These are phyloP conservation scores for Stephanocyclus meneghinianus DNA, from an alignment of 352 stramenopile species.

Conservation along the genomic window DNA sequence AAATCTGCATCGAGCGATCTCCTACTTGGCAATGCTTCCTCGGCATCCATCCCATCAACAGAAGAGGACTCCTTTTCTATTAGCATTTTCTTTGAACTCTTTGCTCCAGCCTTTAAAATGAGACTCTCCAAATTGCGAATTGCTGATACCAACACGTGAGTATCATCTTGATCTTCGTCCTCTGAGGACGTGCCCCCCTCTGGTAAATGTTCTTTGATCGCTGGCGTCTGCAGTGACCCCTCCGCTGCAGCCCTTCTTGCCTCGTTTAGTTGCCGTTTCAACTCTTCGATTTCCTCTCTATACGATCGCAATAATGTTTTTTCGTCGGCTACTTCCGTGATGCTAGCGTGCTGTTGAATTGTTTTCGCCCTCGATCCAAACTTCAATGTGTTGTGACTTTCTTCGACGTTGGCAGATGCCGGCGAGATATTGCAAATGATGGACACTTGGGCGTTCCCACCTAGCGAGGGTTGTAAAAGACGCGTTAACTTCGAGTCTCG, in stretches of 20 bases:
- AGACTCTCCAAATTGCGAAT: conserved; percentile 80
- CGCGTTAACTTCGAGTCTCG: conserved; percentile 98
- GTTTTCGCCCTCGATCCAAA: conserved; percentile 91
- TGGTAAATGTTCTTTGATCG: not conserved
- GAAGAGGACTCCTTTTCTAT: not conserved
- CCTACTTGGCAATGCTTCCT: conserved; percentile 1
- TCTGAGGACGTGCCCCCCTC: conserved; percentile 22
- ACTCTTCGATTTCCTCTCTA: conserved; percentile 85
- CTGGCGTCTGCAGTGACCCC: not conserved
- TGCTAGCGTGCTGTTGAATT: conserved; percentile 87
- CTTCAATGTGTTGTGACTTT: conserved; percentile 95
- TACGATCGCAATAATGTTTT: conserved; percentile 88
- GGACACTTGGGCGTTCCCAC: conserved; percentile 86
- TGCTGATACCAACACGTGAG: conserved; percentile 61
- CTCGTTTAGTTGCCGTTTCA: conserved; percentile 82
- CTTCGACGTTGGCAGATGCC: conserved; percentile 86
- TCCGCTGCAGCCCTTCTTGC: conserved; percentile 23
- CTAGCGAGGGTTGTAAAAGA: conserved; percentile 89
- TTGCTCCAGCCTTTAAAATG: conserved; percentile 67
- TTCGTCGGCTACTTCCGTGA: conserved; percentile 87
- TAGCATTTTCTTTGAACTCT: conserved; percentile 20
- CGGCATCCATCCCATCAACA: not conserved
- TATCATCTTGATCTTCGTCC: conserved; percentile 63
- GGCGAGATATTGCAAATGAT: conserved; percentile 92
- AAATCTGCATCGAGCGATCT: conserved; percentile 21